Base-by-base conservation (phyloP, 495 filamentous ascomycete species). In the Xylaria acuta region DNA sequence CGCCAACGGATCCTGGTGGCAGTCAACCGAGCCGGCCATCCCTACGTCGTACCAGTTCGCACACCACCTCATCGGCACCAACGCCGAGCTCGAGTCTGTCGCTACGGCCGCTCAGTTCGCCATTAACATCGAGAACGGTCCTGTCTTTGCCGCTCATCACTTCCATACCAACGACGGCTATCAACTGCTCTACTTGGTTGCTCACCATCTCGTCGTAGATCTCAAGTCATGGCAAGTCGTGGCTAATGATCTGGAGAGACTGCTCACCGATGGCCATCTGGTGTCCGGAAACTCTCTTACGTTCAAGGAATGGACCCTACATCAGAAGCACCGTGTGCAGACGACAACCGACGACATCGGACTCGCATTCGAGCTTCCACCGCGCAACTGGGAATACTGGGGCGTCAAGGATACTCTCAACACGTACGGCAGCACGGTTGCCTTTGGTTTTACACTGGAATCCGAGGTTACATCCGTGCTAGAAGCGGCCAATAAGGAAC, bases 221-320 rank as follows among this genome's bases (percentile, higher is more conserved):
- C 86, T 92, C 38, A 88, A 91, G 11, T 93, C 92, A 0, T 93
- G 90, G 91, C 83, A 87, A 25, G 84, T 92, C 25, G 88, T 94
- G 9, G 82, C 91, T 18, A 84, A 90, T 63, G 92, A 94, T 64
- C 70, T 93, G 49, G 91, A 92, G 72, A 87, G 91, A 22, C 70
- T 92, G 1, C 76, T 94, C 5, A 72, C 84, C n/a, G 83, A 84
- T 53, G 84, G 86, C 0, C 82, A 76, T 54, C 70, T 85, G 3
- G 22, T 79, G 38, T 82, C 82, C 2, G 78, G 75, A 22, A 76
- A 76, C 5, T 82, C 84, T 1, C 83, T 92, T 67, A 87, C 91
- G 0, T 93, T 91, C 74, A 87, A 90, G 75, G 87, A 84, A 34
- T 93, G 91, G 91, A 86, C 85, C 18, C 81, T 83, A 22, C 79